A percentile compares a stretch with the other conserved stretches of the same genome.
Conservation (phyloP, 2,329 filamentous ascomycete genomes). For the Dendrostoma leiphaemia region DNA sequence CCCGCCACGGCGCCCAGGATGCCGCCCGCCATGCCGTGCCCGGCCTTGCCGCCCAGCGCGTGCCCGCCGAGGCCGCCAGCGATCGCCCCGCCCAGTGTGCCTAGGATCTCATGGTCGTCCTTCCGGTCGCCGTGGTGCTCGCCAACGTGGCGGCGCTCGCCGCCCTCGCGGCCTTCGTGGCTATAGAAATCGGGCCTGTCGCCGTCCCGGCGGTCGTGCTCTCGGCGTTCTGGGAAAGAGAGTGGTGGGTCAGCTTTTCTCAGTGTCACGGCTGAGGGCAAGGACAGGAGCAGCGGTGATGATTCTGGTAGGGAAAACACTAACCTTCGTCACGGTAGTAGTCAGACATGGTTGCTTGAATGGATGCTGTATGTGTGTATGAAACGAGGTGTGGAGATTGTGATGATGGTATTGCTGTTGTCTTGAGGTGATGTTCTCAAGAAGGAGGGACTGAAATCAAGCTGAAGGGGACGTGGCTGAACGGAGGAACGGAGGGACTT, state of each 20-base stretch:
- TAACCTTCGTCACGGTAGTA: background rate
- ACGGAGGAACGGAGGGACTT: too few relatives aligned
- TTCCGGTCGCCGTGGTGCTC: background rate
- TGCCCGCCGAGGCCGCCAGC: slow-evolving; percentile 39
- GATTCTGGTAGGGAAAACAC: too few relatives aligned
- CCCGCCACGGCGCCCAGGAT: slow-evolving; percentile 39
- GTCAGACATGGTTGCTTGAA: background rate
- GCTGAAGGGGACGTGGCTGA: too few relatives aligned
- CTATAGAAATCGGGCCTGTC: slow-evolving; percentile 12
- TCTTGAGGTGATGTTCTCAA: too few relatives aligned
- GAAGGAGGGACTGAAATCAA: too few relatives aligned
- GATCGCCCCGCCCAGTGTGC: slow-evolving; percentile 37
- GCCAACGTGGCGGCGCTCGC: background rate
- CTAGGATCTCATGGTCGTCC: slow-evolving; percentile 40
- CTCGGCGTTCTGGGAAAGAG: background rate
- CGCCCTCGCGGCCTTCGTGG: slow-evolving; percentile 6
- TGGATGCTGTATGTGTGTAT: too few relatives aligned
- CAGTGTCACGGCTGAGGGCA: background rate
- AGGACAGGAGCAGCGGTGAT: background rate
- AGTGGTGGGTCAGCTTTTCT: background rate
- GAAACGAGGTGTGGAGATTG: too few relatives aligned
- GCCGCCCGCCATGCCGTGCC: slow-evolving; percentile 32
- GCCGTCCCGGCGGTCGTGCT: slow-evolving; percentile 4
- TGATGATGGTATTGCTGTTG: too few relatives aligned
- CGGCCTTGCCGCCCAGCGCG: slow-evolving; percentile 34